A percentile compares a stretch with the other conserved stretches of the same genome.
Evolutionary conservation across 83 land plant species (phyloP).

Genomic region (Diphasiastrum complanatum): DNA sequence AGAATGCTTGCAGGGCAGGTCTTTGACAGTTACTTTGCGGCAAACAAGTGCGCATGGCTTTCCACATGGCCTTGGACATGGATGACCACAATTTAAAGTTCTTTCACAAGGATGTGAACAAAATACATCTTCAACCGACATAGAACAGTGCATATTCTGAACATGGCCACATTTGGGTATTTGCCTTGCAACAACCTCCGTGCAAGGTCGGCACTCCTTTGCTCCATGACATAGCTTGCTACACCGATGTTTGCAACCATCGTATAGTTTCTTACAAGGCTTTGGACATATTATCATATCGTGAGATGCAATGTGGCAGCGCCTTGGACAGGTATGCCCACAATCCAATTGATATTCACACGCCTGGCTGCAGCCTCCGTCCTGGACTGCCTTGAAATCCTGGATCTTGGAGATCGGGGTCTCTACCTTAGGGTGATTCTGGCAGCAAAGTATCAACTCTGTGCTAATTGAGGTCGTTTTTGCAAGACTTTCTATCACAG

Average conservation of each 20-base stretch:
- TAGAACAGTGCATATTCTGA: constrained; percentile 6
- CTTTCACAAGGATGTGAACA: constrained; percentile 6
- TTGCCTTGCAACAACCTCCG: constrained; percentile 1
- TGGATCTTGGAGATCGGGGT: background rate
- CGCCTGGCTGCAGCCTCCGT: constrained; percentile 19
- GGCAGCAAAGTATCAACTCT: constrained; percentile 11
- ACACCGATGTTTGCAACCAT: constrained; percentile 11
- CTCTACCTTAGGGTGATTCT: constrained; percentile 23
- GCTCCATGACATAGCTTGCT: constrained; percentile 4
- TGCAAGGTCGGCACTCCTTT: constrained; percentile 18
- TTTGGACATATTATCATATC: constrained; percentile 24
- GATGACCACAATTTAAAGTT: constrained; percentile 8
- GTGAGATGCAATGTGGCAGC: constrained; percentile 23
- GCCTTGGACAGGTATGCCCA: constrained; percentile 27
- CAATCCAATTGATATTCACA: constrained; percentile 25
- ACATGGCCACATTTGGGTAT: constrained; percentile 25
- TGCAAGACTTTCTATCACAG: background rate
- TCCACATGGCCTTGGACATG: constrained; percentile 15
- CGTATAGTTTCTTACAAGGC: constrained; percentile 1
- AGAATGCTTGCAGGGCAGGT: constrained; percentile 24
- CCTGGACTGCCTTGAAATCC: constrained; percentile 12
- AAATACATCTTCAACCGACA: background rate
- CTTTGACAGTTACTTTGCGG: background rate
- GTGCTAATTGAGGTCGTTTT: constrained; percentile 1
- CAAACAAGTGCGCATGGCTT: background rate